phyloP scores from a whole-genome alignment of 148 eudicot species.

The Rhododendron ovatum region DNA sequence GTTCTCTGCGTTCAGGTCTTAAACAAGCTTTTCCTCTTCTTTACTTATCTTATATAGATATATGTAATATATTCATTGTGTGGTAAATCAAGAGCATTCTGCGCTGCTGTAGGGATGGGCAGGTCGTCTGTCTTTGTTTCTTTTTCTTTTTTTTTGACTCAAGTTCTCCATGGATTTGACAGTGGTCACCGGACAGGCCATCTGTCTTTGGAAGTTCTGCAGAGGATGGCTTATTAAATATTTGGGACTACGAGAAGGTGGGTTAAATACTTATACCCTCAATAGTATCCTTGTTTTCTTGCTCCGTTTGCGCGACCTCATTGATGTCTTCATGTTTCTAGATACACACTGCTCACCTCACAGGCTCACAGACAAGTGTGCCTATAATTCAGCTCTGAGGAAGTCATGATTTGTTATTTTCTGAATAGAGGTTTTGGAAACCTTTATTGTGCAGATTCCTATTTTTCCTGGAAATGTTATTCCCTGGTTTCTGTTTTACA shows the following conservation, averaged over 20 bases:
- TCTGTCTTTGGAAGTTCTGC: conserved; percentile 94
- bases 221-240: conserved; percentile 82
- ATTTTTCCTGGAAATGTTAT: not conserved
- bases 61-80: not conserved
- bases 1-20: conserved; percentile 93
- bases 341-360: not conserved
- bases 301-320: not conserved
- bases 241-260: conserved; percentile 90
- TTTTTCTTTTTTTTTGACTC: not conserved
- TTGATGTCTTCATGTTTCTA: not conserved
- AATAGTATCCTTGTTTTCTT: not conserved
- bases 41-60: not conserved
- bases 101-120: conserved; percentile 4
- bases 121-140: not conserved
- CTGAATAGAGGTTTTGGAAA: not conserved
- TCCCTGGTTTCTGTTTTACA: not conserved
- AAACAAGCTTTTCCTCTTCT: not conserved
- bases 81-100: not conserved
- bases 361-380: not conserved
- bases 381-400: not conserved
- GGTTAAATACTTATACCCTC: conserved; percentile 5
- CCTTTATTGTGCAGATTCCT: not conserved
- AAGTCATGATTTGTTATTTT: not conserved
- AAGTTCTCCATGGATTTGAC: conserved; percentile 19
- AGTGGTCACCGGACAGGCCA: conserved; percentile 92